phyloP scores from a whole-genome alignment of 2,329 filamentous ascomycete species.

The Phyllosticta citriasiana region DNA sequence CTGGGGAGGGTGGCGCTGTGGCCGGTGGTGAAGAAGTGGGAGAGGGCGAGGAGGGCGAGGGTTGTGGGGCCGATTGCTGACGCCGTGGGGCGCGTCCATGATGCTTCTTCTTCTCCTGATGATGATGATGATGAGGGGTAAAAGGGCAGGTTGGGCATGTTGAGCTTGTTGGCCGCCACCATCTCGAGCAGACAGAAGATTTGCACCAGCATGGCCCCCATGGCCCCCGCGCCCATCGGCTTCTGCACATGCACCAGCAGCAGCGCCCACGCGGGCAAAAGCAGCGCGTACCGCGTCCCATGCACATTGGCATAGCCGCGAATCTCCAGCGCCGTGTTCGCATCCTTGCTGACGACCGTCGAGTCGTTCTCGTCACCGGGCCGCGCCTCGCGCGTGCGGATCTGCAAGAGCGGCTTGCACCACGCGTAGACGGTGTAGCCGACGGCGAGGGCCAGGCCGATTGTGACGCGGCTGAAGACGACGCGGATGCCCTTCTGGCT shows the following conservation, averaged over 20 bases:
- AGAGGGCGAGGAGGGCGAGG: constrained; percentile 79
- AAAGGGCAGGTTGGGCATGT: constrained; percentile 25
- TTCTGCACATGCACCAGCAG: constrained; percentile 77
- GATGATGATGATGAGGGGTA: constrained; percentile 54
- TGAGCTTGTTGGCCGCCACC: constrained; percentile 46
- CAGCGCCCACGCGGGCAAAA: constrained; percentile 68
- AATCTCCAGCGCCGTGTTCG: constrained; percentile 52
- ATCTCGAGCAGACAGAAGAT: constrained; percentile 66
- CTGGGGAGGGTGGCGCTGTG: constrained; percentile 80
- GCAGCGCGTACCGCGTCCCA: constrained; percentile 77
- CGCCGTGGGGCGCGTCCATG: constrained; percentile 35
- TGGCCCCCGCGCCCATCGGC: constrained; percentile 81
- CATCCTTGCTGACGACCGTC: constrained; percentile 20
- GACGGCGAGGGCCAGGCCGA: constrained; percentile 71
- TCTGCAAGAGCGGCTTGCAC: constrained; percentile 73
- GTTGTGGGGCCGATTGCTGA: constrained; percentile 74
- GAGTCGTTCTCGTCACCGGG: constrained; percentile 18
- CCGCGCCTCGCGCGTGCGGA: constrained; percentile 37
- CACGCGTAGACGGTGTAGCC: constrained; percentile 79
- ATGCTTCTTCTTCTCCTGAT: constrained; percentile 24
- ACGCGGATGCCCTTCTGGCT: constrained; percentile 65
- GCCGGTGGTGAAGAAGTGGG: constrained; percentile 95
- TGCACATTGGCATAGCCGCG: constrained; percentile 90
- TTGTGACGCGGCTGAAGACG: constrained; percentile 66
- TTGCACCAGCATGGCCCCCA: constrained; percentile 78